Percentiles rank a stretch among this genome's conserved stretches.
phyloP scores from a whole-genome alignment of 345 rosid genomes.

The Salix purpurea region DNA sequence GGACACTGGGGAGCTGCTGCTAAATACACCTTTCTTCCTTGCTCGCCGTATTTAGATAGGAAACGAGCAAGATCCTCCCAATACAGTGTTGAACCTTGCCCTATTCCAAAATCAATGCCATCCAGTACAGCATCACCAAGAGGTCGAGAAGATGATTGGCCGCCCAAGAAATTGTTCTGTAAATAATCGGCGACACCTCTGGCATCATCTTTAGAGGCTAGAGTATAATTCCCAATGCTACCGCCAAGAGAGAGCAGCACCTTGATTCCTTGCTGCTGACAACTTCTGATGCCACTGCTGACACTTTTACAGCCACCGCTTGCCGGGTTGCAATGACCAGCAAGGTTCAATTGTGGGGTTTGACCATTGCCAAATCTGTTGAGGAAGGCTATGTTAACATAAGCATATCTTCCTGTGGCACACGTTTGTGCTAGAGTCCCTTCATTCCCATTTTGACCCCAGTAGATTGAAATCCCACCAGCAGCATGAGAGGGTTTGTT shows the following conservation, averaged over 20 bases:
- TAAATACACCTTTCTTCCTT: conserved; percentile 22
- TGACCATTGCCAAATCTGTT: conserved; percentile 28
- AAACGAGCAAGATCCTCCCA: conserved; percentile 26
- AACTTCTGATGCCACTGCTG: conserved; percentile 16
- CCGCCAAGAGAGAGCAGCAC: conserved; percentile 34
- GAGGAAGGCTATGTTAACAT: conserved; percentile 30
- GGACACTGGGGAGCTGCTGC: conserved; percentile 33
- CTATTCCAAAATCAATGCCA: conserved; percentile 31
- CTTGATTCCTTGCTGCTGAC: conserved; percentile 26
- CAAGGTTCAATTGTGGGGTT: conserved; percentile 25
- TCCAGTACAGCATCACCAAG: conserved; percentile 20
- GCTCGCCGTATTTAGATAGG: conserved; percentile 9
- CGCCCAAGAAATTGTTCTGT: conserved; percentile 28
- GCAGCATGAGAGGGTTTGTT: conserved; percentile 4
- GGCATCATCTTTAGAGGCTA: conserved; percentile 26
- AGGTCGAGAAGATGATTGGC: conserved; percentile 26
- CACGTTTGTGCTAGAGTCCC: conserved; percentile 32
- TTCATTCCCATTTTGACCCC: conserved; percentile 37
- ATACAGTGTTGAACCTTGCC: conserved; percentile 13
- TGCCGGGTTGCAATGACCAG: conserved; percentile 32
- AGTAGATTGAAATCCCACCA: conserved; percentile 29
- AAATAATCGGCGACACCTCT: conserved; percentile 17
- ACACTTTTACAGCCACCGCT: conserved; percentile 7
- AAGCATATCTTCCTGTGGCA: conserved; percentile 22
- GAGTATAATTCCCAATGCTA: conserved; percentile 22